These are phyloP conservation scores for Dujonia santamariae DNA, from an alignment of 1,139 yeast genomes.

Conservation along the genomic window DNA sequence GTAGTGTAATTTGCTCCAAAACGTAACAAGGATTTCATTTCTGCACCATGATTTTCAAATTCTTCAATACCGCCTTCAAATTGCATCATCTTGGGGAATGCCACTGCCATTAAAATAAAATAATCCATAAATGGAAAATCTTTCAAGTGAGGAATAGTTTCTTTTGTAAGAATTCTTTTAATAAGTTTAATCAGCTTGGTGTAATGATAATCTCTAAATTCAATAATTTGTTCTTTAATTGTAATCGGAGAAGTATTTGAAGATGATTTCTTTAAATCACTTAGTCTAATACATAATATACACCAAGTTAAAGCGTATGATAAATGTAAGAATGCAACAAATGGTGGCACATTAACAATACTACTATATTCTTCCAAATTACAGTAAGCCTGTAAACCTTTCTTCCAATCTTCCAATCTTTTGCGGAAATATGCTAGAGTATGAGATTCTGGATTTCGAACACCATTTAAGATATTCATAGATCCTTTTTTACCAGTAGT, in stretches of 20 bases:
- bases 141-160: slow-evolving; percentile 10
- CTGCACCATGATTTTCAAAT: slow-evolving; percentile 7
- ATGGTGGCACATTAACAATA: slow-evolving; percentile 12
- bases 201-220: slow-evolving; percentile 16
- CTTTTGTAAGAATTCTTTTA: slow-evolving; percentile 12
- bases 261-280: slow-evolving; percentile 11
- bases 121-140: slow-evolving; percentile 20
- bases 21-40: slow-evolving; percentile 12
- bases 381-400: slow-evolving; percentile 16
- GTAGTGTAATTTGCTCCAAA: slow-evolving; percentile 12
- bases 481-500: slow-evolving; percentile 3
- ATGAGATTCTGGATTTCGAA: slow-evolving; percentile 7
- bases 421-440: slow-evolving; percentile 16
- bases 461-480: slow-evolving; percentile 6
- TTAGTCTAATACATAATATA: slow-evolving; percentile 17
- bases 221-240: slow-evolving; percentile 13
- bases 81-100: slow-evolving; percentile 20
- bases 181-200: slow-evolving; percentile 15
- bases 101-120: slow-evolving; percentile 15
- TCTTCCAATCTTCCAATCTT: slow-evolving; percentile 13
- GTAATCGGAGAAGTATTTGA: slow-evolving; percentile 7
- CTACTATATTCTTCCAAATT: slow-evolving; percentile 10
- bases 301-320: slow-evolving; percentile 18
- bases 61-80: slow-evolving; percentile 9
- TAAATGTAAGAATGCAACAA: slow-evolving; percentile 15